Evolutionary conservation across 1,284 basidiomycete genomes (phyloP).

Genomic region (Ceratobasidium sp.): DNA sequence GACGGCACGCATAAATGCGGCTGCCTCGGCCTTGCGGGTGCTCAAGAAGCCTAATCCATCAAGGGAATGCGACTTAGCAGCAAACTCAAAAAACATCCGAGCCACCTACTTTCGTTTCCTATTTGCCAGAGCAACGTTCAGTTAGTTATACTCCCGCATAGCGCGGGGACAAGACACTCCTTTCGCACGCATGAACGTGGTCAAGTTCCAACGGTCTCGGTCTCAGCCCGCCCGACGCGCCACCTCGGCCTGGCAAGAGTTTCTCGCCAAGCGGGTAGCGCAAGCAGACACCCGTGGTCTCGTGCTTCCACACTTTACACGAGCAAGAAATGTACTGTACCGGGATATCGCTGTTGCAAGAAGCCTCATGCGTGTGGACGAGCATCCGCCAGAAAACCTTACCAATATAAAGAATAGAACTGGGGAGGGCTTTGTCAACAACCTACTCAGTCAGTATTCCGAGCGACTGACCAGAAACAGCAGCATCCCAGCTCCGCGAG

Average conservation of each 20-base stretch:
- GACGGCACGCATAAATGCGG: slow-evolving; percentile 51
- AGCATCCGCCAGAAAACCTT: slow-evolving; percentile 2
- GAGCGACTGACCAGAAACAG: slow-evolving; percentile 23
- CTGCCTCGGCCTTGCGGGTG: slow-evolving; percentile 48
- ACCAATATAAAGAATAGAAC: slow-evolving; percentile 29
- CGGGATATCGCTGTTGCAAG: slow-evolving; percentile 31
- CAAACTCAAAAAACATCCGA: neutral
- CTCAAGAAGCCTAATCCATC: slow-evolving; percentile 44
- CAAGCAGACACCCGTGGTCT: slow-evolving; percentile 36
- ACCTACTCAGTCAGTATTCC: neutral
- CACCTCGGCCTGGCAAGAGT: slow-evolving; percentile 16
- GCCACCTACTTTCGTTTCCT: slow-evolving; percentile 29
- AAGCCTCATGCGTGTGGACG: neutral
- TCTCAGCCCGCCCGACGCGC: slow-evolving; percentile 31
- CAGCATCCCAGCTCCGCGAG: slow-evolving; percentile 43
- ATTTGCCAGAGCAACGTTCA: neutral
- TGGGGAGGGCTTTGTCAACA: neutral
- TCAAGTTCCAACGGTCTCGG: slow-evolving; percentile 36
- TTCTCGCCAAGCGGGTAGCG: slow-evolving; percentile 16
- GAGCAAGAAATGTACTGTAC: slow-evolving; percentile 30
- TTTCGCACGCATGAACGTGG: slow-evolving; percentile 37
- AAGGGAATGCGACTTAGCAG: neutral
- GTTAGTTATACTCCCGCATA: slow-evolving; percentile 12
- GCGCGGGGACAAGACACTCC: slow-evolving; percentile 33
- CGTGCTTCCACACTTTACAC: slow-evolving; percentile 26